Conservation (phyloP, 1,284 basidiomycete genomes). For the Waitea zeae region DNA sequence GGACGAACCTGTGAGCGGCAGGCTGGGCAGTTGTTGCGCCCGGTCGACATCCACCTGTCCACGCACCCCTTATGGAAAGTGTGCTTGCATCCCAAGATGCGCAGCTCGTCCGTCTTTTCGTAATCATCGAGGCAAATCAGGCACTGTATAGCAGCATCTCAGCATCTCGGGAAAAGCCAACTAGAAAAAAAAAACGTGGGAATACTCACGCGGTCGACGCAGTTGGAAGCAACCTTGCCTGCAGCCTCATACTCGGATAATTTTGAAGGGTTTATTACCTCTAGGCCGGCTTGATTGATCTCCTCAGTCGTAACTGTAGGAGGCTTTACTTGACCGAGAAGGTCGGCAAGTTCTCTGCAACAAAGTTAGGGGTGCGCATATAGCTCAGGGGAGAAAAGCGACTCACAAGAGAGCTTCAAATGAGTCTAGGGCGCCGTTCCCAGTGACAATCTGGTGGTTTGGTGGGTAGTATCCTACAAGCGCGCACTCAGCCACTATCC, state of each 20-base stretch:
- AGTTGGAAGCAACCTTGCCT: constrained; percentile 56
- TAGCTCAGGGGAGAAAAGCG: background rate
- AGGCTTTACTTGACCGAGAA: constrained; percentile 63
- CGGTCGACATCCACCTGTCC: constrained; percentile 73
- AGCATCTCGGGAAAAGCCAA: constrained; percentile 2
- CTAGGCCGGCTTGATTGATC: constrained; percentile 64
- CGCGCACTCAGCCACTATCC: constrained; percentile 1
- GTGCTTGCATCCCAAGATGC: constrained; percentile 69
- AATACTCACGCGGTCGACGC: constrained; percentile 50
- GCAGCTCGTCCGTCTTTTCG: constrained; percentile 51
- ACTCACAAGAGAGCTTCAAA: constrained; percentile 61
- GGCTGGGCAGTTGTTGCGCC: constrained; percentile 82
- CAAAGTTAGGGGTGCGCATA: background rate
- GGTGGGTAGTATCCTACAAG: constrained; percentile 83
- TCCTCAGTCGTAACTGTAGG: constrained; percentile 68
- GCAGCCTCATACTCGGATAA: constrained; percentile 35
- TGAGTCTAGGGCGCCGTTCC: constrained; percentile 56
- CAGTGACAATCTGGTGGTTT: constrained; percentile 69
- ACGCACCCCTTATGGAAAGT: constrained; percentile 78
- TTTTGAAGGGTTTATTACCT: constrained; percentile 41
- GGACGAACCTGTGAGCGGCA: constrained; percentile 66
- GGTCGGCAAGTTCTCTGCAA: constrained; percentile 54
- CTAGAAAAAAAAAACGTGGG: too few species aligned
- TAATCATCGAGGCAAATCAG: constrained; percentile 80
- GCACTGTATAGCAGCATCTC: constrained; percentile 32